These are phyloP conservation scores for Pseudonitzschia multiseries DNA, from an alignment of 108 stramenopile species.

Conservation along the genomic window DNA sequence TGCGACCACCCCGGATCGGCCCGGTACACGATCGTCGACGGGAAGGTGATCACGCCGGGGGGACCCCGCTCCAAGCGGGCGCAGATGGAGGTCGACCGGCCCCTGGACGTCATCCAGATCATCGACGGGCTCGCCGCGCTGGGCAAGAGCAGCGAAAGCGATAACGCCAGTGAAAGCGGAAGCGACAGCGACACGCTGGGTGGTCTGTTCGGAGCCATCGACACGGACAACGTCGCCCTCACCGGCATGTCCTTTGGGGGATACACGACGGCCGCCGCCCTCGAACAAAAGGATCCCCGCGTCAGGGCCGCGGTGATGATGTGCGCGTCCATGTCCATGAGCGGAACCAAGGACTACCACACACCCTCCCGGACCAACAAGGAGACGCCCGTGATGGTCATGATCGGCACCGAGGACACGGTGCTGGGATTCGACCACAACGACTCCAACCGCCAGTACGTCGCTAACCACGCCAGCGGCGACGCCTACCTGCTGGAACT, in stretches of 20 bases:
- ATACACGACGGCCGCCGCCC: not conserved
- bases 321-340: constrained; percentile 1
- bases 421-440: not conserved
- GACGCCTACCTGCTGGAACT: constrained; percentile 11
- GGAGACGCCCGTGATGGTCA: constrained; percentile 7
- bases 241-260: constrained; percentile 21
- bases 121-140: not conserved
- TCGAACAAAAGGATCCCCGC: not conserved
- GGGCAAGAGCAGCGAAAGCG: not conserved
- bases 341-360: not conserved
- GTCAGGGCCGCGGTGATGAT: constrained; percentile 3
- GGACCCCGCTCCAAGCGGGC: not conserved
- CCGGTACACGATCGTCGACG: constrained; percentile 9
- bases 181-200: not conserved
- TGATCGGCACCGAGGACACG: constrained; percentile 11
- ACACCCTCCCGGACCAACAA: not conserved
- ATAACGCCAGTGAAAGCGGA: not conserved
- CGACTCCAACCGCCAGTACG: constrained; percentile 1
- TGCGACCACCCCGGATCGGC: constrained; percentile 18
- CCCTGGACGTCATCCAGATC: not conserved
- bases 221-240: not conserved
- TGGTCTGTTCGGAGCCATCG: not conserved
- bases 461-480: not conserved
- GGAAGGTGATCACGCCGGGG: not conserved
- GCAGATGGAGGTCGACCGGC: not conserved